phyloP scores from a whole-genome alignment of 345 rosid genomes.

The Hypericum perforatum region DNA sequence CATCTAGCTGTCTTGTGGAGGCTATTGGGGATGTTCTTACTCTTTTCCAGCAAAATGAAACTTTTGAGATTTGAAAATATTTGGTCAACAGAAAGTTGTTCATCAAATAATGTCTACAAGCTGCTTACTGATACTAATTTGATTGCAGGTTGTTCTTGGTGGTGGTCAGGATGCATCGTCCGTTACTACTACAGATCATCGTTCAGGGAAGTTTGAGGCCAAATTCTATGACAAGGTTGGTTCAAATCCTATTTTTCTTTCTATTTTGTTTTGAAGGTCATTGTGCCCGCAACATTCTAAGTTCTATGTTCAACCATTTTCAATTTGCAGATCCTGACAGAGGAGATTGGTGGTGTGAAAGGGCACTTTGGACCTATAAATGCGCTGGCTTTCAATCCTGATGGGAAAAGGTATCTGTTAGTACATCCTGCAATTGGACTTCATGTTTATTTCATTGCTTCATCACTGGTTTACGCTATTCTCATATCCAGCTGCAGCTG shows the following conservation, averaged over 20 bases:
- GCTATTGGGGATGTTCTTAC: too few relatives aligned
- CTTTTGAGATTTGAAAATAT: too few relatives aligned
- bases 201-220: slow-evolving; percentile 97
- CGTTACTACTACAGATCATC: slow-evolving; percentile 92
- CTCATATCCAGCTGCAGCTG: too few relatives aligned
- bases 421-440: neutral
- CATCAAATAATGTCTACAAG: too few relatives aligned
- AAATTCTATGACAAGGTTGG: slow-evolving; percentile 78
- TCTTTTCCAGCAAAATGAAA: too few relatives aligned
- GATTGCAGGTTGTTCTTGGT: slow-evolving; percentile 80
- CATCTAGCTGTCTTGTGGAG: too few relatives aligned
- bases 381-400: slow-evolving; percentile 92
- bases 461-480: neutral
- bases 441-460: neutral
- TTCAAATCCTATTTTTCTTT: neutral
- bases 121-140: slow-evolving; percentile 2
- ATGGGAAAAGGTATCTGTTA: slow-evolving; percentile 66
- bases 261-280: neutral
- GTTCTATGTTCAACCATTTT: neutral
- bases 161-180: slow-evolving; percentile 99
- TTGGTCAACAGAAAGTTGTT: too few relatives aligned
- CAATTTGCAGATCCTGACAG: slow-evolving; percentile 55
- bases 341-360: slow-evolving; percentile 93
- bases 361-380: slow-evolving; percentile 98
- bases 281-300: neutral